Conservation (phyloP, 1,284 basidiomycete species). For the Ceratobasidium sp. region DNA sequence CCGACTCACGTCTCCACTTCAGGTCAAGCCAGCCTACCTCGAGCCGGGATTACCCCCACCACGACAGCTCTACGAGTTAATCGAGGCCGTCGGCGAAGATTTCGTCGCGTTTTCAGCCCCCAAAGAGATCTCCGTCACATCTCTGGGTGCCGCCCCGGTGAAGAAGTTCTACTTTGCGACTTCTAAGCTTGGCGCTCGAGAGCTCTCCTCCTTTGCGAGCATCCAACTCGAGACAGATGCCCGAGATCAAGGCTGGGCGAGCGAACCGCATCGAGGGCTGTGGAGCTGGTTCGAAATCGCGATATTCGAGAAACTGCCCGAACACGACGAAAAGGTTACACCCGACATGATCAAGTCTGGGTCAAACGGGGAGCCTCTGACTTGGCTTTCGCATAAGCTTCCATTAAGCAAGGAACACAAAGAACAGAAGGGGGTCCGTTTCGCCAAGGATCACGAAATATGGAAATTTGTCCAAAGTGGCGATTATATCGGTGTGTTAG, state of each 20-base stretch:
- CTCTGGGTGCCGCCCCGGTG: too few species aligned
- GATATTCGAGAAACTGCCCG: not conserved
- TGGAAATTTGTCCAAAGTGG: not conserved
- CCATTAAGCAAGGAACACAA: not conserved
- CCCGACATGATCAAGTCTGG: not conserved
- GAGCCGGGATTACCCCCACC: too few species aligned
- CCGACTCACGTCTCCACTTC: too few species aligned
- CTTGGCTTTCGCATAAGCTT: not conserved
- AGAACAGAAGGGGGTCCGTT: not conserved
- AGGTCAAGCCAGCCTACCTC: too few species aligned
- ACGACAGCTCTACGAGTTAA: too few species aligned
- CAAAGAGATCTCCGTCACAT: too few species aligned
- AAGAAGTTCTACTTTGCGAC: too few species aligned
- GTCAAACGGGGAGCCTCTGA: not conserved
- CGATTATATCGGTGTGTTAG: not conserved
- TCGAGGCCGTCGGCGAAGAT: too few species aligned
- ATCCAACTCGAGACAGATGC: constrained; percentile 34
- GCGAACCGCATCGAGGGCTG: constrained; percentile 7
- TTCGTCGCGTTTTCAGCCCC: too few species aligned
- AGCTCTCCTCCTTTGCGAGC: too few species aligned
- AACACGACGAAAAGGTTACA: not conserved
- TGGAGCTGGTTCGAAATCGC: constrained; percentile 46
- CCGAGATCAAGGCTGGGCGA: constrained; percentile 42
- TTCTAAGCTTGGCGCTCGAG: too few species aligned
- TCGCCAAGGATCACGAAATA: not conserved